Base-by-base conservation (phyloP, 176 grass and related monocot genomes). In the Typha latifolia region DNA sequence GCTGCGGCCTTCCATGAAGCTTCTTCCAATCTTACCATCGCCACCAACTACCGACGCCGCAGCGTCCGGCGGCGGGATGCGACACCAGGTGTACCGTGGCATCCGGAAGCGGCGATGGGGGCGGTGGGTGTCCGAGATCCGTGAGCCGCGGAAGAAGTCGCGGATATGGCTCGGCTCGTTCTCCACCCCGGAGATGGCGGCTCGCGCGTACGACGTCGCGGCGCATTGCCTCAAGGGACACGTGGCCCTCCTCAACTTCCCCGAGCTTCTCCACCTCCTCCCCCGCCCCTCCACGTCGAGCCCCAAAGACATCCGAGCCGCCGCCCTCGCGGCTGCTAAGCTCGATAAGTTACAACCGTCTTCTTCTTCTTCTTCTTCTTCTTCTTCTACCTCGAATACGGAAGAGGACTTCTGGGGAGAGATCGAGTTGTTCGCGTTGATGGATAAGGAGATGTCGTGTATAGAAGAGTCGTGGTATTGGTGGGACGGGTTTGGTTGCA, bases 121-220 rank as follows among this genome's bases (percentile, higher is more conserved):
- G 34, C 51, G 53, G 27, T 69, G 67, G 67, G 67, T 69, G 27
- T 69, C 67, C 49, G 67, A 69, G 49, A 69, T 69, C 67, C 67
- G 67, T 1, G 48, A 69, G 67, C 67, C 67, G 24, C 14, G 49
- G 49, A 69, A 69, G 67, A 66, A 66, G 64, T 20, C 32, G 5
- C 13, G 64, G 64, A 66, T 66, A n/a, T 66, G 64, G 64, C 64
- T 66, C 5, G 64, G 64, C 16, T 47, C 64, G 16, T 66, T 66
- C 64, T 47, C 64, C 34, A 66, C 64, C 16, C 15, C 64, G 37
- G 64, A 66, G 64, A 66, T 66, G 64, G 64, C 64, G n/a, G 64
- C 64, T 11, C 32, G 64, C 16, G 64, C 64, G 32, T 47, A 66
- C 64, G 64, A 66, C 64, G 64, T 66, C 3, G 64, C 64, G 0